Evolutionary conservation across 768 basidiomycete species (phyloP), one percentile per base, ranked within the genome.

Genomic region (Myochromella boudieri): DNA sequence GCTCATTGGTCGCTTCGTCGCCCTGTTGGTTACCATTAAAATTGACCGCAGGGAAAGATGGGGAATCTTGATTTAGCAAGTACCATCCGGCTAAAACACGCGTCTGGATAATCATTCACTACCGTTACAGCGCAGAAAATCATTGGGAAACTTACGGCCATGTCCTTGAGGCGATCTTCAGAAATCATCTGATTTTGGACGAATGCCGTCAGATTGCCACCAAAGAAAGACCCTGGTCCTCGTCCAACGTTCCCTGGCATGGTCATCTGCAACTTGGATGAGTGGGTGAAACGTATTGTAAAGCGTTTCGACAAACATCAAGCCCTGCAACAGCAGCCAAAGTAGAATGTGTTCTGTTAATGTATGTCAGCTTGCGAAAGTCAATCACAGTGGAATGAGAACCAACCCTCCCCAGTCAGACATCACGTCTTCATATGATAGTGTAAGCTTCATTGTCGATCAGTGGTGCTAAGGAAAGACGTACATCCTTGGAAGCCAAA

Each of bases 71-170:
- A 26, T 71, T 69, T 34, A 86, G 71, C 41, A 78, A 65, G 57
- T 84, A 90, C 78, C 81, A 92, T 0, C 72, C 67, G 2, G 88
- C 85, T 18, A 92, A 60, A 55, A 93, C 85, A 24, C 91, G 17
- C 68, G 64, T 8, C 71, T 59, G 17, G 91, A 89, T 64, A 76
- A 94, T 15, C 68, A 64, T 8, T 71, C 59, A 17, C 69, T 64
- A 64, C 92, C 84, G 66, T 90, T 87, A 27, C 67, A 3, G 88
- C 84, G 21, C 92, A 60, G 54, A 93, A 84, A 17, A 91, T 83
- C 4, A 80, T 82, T 21, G 56, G 14, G 59, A 58, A 36, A 66
- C 57, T 59, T 62, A 65, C 79, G n/a, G n/a, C 83, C 88, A 92
- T 91, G 59, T 94, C 90, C 46, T 84, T 80, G 8, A 88, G 63